Percentiles rank a stretch among this genome's conserved stretches.
These are phyloP conservation scores for Microthyrium microscopicum DNA, from an alignment of 2,329 filamentous ascomycete species.

Conservation along the genomic window DNA sequence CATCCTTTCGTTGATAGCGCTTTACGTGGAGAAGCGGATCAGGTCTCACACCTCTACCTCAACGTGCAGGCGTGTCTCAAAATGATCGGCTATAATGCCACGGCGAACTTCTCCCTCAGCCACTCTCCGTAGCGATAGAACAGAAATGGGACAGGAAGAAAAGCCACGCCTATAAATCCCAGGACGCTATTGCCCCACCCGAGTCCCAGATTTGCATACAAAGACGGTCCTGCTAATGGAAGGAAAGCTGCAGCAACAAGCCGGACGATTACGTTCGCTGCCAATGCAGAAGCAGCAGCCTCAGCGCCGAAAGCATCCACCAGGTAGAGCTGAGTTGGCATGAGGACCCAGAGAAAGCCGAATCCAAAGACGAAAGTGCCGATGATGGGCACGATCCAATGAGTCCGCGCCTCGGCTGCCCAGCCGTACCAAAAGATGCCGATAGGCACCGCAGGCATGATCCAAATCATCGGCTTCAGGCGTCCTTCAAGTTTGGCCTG, in stretches of 20 bases:
- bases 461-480: constrained; percentile 6
- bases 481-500: constrained; percentile 6
- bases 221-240: constrained; percentile 11
- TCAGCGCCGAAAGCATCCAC: constrained; percentile 18
- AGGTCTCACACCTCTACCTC: constrained; percentile 4
- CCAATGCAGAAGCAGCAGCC: constrained; percentile 19
- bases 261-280: constrained; percentile 14
- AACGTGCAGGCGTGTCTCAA: constrained; percentile 12
- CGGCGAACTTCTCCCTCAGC: constrained; percentile 1
- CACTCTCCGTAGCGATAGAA: constrained; percentile 7
- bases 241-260: constrained; percentile 10
- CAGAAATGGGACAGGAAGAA: constrained; percentile 7
- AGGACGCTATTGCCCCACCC: constrained; percentile 9
- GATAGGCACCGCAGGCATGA: constrained; percentile 10
- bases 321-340: constrained; percentile 19
- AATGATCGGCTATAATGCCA: not conserved
- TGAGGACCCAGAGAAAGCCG: constrained; percentile 11
- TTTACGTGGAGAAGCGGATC: not conserved
- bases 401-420: constrained; percentile 12
- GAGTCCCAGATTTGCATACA: constrained; percentile 13
- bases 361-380: constrained; percentile 13
- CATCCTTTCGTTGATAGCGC: not conserved
- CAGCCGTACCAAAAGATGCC: constrained; percentile 19
- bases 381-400: constrained; percentile 19
- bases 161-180: constrained; percentile 7